These are phyloP conservation scores for Aspergillus fumigatiaffinis DNA, from an alignment of 2,329 filamentous ascomycete genomes.

Conservation along the genomic window DNA sequence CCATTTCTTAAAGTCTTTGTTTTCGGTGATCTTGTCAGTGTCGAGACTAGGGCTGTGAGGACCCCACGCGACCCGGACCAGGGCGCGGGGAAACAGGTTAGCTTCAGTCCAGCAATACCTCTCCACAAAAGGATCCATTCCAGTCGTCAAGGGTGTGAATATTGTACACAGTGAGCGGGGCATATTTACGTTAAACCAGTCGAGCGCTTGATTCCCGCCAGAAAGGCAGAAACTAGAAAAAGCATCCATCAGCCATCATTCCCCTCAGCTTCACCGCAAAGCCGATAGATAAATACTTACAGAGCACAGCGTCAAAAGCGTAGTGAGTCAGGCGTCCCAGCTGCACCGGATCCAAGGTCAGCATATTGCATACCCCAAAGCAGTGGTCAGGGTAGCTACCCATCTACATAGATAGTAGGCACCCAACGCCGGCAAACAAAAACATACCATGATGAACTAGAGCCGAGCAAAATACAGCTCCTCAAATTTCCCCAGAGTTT, in stretches of 20 bases:
- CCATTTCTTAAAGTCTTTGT: conserved; percentile 80
- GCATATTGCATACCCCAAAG: conserved; percentile 26
- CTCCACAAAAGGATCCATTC: background rate
- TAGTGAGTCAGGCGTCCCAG: conserved; percentile 91
- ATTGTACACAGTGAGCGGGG: no score
- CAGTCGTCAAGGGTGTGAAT: background rate
- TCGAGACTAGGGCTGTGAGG: conserved; percentile 66
- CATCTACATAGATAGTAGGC: background rate
- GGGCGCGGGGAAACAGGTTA: conserved; percentile 29
- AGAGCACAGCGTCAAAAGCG: conserved; percentile 89
- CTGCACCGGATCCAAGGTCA: conserved; percentile 63
- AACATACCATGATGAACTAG: background rate
- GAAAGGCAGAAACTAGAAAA: conserved; percentile 78
- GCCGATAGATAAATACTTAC: conserved; percentile 50
- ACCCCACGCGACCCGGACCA: conserved; percentile 26
- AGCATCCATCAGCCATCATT: conserved; percentile 5
- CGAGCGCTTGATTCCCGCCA: conserved; percentile 95
- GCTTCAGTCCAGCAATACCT: conserved; percentile 3
- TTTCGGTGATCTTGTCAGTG: conserved; percentile 78
- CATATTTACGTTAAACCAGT: conserved; percentile 91
- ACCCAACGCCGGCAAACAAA: background rate
- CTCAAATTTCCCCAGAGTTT: background rate
- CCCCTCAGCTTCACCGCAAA: background rate
- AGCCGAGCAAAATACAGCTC: background rate
- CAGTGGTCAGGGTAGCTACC: background rate